phyloP scores from a whole-genome alignment of 768 basidiomycete genomes.

The Tricholoma hemisulphureum region DNA sequence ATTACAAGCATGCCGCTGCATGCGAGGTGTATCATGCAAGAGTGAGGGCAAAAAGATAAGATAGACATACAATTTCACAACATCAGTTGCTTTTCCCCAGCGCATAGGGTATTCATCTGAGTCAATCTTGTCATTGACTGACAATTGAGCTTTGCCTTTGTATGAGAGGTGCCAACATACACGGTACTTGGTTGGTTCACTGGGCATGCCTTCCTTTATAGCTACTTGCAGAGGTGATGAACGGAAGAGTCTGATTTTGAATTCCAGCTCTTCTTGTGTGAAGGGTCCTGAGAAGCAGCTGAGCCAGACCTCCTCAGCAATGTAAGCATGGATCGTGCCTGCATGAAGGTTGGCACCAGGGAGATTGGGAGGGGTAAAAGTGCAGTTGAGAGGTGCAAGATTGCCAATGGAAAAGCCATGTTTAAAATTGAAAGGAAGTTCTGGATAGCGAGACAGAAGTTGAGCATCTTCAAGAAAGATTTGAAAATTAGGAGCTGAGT shows the following conservation, averaged over 20 bases:
- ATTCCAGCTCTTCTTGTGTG: too few relatives aligned
- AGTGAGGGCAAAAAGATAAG: too few relatives aligned
- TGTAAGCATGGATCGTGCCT: conserved; percentile 6
- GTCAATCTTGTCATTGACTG: conserved; percentile 21
- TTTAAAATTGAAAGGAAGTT: too few relatives aligned
- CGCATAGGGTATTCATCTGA: conserved; percentile 21
- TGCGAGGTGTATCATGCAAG: too few relatives aligned
- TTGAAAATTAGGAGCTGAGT: too few relatives aligned
- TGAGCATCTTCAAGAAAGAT: background rate
- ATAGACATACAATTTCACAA: conserved; percentile 14
- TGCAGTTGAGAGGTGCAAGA: background rate
- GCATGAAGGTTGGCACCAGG: too few relatives aligned
- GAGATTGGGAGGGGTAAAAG: background rate
- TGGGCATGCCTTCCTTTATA: conserved; percentile 3
- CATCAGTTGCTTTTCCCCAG: conserved; percentile 16
- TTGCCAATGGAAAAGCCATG: conserved; percentile 2
- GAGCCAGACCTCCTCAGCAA: too few relatives aligned
- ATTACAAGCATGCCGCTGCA: too few relatives aligned
- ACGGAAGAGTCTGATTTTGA: too few relatives aligned
- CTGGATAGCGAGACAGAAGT: background rate
- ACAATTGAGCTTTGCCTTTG: conserved; percentile 6
- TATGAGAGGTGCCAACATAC: conserved; percentile 20
- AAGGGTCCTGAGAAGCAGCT: too few relatives aligned
- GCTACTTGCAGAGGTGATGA: too few relatives aligned
- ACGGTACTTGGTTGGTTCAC: conserved; percentile 19